Percentiles rank a stretch among this genome's conserved stretches.
phyloP scores from a whole-genome alignment of 495 filamentous ascomycete genomes.

The Aspergillus heteromorphus region DNA sequence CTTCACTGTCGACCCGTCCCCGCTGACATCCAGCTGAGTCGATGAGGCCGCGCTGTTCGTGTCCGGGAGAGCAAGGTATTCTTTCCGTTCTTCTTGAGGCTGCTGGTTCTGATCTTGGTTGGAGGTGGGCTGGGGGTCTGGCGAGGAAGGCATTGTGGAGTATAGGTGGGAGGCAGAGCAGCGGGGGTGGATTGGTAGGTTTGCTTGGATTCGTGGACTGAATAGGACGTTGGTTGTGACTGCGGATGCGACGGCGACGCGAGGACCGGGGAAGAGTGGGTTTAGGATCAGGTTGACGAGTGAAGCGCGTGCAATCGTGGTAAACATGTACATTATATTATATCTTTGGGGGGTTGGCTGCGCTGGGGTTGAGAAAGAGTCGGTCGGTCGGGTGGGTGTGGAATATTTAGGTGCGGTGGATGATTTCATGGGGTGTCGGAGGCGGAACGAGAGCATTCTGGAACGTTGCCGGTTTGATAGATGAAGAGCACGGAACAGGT shows the following conservation, averaged over 20 bases:
- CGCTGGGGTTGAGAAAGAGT: not conserved
- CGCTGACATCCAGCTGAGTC: conserved; percentile 42
- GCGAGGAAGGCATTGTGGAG: conserved; percentile 11
- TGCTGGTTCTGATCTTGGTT: conserved; percentile 4
- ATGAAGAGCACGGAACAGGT: too few species aligned
- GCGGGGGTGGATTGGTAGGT: not conserved
- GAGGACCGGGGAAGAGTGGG: conserved; percentile 5
- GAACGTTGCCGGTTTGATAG: conserved; percentile 15
- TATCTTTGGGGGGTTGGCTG: conserved; percentile 11
- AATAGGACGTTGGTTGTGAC: not conserved
- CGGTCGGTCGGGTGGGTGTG: conserved; percentile 14
- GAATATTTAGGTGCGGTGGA: not conserved
- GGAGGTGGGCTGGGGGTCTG: not conserved
- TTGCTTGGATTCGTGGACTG: conserved; percentile 7
- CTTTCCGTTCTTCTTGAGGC: conserved; percentile 11
- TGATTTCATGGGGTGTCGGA: not conserved
- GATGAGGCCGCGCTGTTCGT: conserved; percentile 10
- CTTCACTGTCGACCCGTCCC: conserved; percentile 38
- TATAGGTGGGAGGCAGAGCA: not conserved
- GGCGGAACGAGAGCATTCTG: conserved; percentile 22
- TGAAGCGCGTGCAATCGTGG: conserved; percentile 18
- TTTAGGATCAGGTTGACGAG: conserved; percentile 25
- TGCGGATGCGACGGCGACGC: conserved; percentile 4
- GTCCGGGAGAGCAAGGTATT: conserved; percentile 27
- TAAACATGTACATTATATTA: conserved; percentile 1